Percentiles rank a stretch among this genome's conserved stretches.
These are phyloP conservation scores for Periconia macrospinosa DNA, from an alignment of 2,329 filamentous ascomycete genomes.

Conservation along the genomic window DNA sequence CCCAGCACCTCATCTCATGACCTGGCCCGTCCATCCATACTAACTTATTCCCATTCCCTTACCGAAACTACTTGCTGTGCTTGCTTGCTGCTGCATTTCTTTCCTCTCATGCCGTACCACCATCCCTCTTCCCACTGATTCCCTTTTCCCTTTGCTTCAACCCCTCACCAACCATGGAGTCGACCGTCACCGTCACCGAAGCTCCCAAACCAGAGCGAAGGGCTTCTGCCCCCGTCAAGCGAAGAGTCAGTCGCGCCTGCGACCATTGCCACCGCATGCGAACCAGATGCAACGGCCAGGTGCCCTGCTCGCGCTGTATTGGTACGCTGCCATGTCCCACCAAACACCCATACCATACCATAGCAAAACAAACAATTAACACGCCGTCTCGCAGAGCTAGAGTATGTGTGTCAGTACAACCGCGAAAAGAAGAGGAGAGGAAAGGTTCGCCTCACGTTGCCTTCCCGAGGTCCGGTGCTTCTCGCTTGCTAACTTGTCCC, in stretches of 20 bases:
- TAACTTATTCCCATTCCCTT: no score
- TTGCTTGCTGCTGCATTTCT: no score
- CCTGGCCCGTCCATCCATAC: slow-evolving; percentile 27
- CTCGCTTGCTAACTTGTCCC: slow-evolving; percentile 15
- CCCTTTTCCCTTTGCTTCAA: neutral
- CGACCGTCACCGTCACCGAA: slow-evolving; percentile 18
- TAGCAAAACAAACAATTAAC: neutral
- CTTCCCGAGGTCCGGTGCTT: neutral
- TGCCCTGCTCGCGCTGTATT: slow-evolving; percentile 88
- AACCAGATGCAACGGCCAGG: slow-evolving; percentile 90
- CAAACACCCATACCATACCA: neutral
- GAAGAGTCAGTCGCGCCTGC: slow-evolving; percentile 88
- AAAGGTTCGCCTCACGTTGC: slow-evolving; percentile 69
- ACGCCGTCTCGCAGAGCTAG: slow-evolving; percentile 65
- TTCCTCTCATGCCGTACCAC: slow-evolving; percentile 4
- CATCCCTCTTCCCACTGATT: slow-evolving; percentile 1
- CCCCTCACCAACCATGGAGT: slow-evolving; percentile 7
- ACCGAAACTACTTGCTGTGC: no score
- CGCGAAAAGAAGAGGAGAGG: slow-evolving; percentile 91
- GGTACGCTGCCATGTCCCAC: slow-evolving; percentile 58
- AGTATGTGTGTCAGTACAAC: slow-evolving; percentile 85
- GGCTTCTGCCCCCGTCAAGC: slow-evolving; percentile 67
- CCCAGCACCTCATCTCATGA: slow-evolving; percentile 32
- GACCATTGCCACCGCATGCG: slow-evolving; percentile 95
- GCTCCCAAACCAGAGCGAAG: slow-evolving; percentile 35